A percentile compares a stretch with the other conserved stretches of the same genome.
These are phyloP conservation scores for Arabidopsis arenosa DNA, from an alignment of 345 rosid species.

Conservation along the genomic window DNA sequence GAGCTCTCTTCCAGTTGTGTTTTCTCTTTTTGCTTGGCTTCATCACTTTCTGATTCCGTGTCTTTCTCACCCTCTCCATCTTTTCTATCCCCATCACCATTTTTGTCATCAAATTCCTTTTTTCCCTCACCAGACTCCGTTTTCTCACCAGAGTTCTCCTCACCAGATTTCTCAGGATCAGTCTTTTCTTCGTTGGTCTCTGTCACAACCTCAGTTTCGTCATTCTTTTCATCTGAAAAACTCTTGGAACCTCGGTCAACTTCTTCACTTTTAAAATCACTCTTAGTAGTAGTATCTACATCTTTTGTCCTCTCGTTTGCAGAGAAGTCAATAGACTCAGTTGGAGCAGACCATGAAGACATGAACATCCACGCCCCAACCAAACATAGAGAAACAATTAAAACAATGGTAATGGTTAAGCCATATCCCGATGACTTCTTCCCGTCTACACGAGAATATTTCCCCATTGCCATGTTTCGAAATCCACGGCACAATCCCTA, in stretches of 20 bases:
- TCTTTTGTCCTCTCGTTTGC: constrained; percentile 34
- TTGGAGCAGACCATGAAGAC: constrained; percentile 68
- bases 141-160: constrained; percentile 44
- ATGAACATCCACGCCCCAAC: constrained; percentile 89
- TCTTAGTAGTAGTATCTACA: constrained; percentile 48
- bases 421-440: constrained; percentile 66
- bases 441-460: constrained; percentile 67
- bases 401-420: constrained; percentile 63
- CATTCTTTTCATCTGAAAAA: constrained; percentile 44
- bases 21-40: constrained; percentile 43
- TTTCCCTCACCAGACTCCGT: constrained; percentile 40
- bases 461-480: constrained; percentile 65
- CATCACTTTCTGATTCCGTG: constrained; percentile 37
- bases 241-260: constrained; percentile 43
- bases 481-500: constrained; percentile 25
- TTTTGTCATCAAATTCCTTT: constrained; percentile 53
- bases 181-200: constrained; percentile 47
- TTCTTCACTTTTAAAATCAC: constrained; percentile 42
- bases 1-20: constrained; percentile 48
- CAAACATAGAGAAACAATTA: constrained; percentile 68
- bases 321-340: constrained; percentile 45
- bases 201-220: constrained; percentile 48
- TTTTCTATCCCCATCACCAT: constrained; percentile 47
- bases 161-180: constrained; percentile 43
- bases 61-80: constrained; percentile 42